Evolutionary conservation across 2,329 filamentous ascomycete species (phyloP).

Genomic region (Lachnum nothofagi): DNA sequence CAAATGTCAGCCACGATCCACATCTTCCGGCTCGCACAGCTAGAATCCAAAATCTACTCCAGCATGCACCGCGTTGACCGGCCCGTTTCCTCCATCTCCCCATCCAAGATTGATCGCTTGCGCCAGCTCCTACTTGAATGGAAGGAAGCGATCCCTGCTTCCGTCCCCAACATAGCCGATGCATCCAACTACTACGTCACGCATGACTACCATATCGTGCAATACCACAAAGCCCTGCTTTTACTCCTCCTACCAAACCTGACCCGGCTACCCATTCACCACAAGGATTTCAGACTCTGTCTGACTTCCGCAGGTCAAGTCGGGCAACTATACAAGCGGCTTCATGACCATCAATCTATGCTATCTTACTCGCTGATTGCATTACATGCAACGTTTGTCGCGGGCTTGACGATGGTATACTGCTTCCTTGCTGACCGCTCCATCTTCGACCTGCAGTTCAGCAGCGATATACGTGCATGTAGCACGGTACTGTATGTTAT

Average conservation of each 20-base stretch:
- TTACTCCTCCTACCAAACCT: constrained; percentile 45
- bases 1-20: no score
- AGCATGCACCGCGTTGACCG: no score
- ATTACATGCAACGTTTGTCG: constrained; percentile 38
- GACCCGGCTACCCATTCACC: constrained; percentile 24
- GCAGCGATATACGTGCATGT: constrained; percentile 29
- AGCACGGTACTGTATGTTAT: constrained; percentile 40
- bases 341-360: constrained; percentile 33
- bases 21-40: no score
- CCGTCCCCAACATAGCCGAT: no score
- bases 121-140: no score
- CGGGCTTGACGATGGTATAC: constrained; percentile 33
- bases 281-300: constrained; percentile 40
- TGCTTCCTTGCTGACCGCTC: background rate
- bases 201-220: constrained; percentile 23
- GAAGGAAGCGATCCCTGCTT: no score
- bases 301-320: constrained; percentile 35
- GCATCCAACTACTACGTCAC: no score
- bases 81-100: no score
- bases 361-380: constrained; percentile 38
- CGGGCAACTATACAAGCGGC: constrained; percentile 37
- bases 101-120: no score
- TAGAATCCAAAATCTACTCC: no score
- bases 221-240: constrained; percentile 43
- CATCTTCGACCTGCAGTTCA: constrained; percentile 4